Conservation (phyloP, 768 basidiomycete genomes). For the Chalciporus pseudorubinellus region DNA sequence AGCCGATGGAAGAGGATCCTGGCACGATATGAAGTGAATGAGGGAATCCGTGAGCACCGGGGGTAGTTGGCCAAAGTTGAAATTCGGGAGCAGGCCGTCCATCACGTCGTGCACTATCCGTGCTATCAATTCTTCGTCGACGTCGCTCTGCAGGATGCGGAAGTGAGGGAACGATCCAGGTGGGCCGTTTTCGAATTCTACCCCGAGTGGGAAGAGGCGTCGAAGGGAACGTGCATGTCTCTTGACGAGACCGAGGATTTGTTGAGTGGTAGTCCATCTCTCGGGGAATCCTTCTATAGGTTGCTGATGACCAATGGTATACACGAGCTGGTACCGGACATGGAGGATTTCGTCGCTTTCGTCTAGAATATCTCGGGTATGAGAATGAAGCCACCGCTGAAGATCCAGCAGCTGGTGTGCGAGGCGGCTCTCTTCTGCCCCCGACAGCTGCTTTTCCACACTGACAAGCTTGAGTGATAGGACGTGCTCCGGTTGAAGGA, state of each 20-base stretch:
- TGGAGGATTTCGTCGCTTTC: neutral
- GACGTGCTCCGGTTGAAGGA: constrained; percentile 33
- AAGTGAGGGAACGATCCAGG: constrained; percentile 9
- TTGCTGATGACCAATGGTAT: neutral
- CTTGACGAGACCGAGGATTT: neutral
- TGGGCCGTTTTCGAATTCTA: constrained; percentile 4
- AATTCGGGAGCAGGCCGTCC: constrained; percentile 4
- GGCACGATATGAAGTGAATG: constrained; percentile 7
- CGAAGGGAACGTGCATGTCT: neutral
- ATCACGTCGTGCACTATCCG: constrained; percentile 12
- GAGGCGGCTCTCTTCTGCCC: neutral
- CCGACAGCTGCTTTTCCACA: constrained; percentile 10
- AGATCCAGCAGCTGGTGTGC: neutral
- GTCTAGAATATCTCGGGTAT: neutral
- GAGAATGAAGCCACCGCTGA: neutral
- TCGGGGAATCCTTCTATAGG: neutral
- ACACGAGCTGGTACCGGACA: neutral
- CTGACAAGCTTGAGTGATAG: constrained; percentile 29
- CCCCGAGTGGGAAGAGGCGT: constrained; percentile 5
- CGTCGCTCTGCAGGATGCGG: constrained; percentile 14
- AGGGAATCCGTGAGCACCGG: neutral
- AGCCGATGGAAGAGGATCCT: neutral
- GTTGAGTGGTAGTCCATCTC: neutral
- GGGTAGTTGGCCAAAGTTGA: constrained; percentile 6
- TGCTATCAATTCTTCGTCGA: constrained; percentile 5